Evolutionary conservation across 2,329 filamentous ascomycete species (phyloP).

Genomic region (Polytolypa hystricis): DNA sequence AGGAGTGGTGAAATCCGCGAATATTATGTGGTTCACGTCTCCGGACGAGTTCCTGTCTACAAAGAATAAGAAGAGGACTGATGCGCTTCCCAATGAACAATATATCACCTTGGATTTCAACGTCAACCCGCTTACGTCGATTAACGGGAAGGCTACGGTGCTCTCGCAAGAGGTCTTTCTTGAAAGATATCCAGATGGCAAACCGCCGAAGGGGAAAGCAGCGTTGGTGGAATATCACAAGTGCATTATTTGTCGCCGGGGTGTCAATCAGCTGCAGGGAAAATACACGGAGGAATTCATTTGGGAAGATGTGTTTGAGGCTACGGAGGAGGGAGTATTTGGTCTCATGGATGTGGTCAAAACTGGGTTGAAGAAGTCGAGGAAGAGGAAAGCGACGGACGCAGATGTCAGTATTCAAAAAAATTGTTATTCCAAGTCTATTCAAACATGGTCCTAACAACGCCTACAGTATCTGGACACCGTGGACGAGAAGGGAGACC

Average conservation of each 20-base stretch:
- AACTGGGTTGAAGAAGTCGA: constrained; percentile 52
- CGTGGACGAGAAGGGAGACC: constrained; percentile 23
- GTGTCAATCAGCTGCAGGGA: constrained; percentile 77
- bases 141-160: constrained; percentile 78
- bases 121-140: constrained; percentile 72
- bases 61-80: constrained; percentile 67
- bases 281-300: constrained; percentile 85
- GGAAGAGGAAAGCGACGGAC: constrained; percentile 39
- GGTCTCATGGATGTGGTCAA: constrained; percentile 57
- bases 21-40: constrained; percentile 86
- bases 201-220: constrained; percentile 51
- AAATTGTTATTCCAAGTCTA: not conserved
- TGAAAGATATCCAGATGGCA: constrained; percentile 60
- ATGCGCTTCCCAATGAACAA: constrained; percentile 77
- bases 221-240: constrained; percentile 66
- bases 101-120: constrained; percentile 87
- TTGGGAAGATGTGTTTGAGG: constrained; percentile 76
- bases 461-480: constrained; percentile 18
- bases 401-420: constrained; percentile 23
- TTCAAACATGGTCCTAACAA: not conserved
- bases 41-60: constrained; percentile 82
- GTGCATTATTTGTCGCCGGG: constrained; percentile 78
- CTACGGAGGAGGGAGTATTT: constrained; percentile 54
- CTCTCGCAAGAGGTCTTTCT: constrained; percentile 62
- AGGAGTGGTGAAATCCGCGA: constrained; percentile 54